Evolutionary conservation across 495 filamentous ascomycete species (phyloP), one percentile per base, ranked within the genome.

Genomic region (Podospora pseudoanserina): DNA sequence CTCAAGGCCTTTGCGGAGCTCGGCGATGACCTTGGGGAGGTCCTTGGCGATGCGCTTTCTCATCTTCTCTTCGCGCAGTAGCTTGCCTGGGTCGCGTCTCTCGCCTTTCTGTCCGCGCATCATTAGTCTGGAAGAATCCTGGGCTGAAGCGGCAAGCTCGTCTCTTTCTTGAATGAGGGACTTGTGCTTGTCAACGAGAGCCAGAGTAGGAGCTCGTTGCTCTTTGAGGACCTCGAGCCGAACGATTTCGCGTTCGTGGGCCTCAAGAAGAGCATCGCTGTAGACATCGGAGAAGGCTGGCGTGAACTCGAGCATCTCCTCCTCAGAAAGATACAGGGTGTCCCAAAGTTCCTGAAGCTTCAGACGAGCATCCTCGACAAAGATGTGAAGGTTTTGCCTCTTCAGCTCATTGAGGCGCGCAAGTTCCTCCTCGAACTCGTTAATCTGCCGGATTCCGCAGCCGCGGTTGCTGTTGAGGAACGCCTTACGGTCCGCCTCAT

Each of bases 11-110:
- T 89, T 96, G 68, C 86, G 88, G 56, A 99, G 82, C 11, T 98
- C 93, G 0, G 84, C 83, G 64, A 93, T 91, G 18, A 99, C 83
- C 78, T 95, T 98, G 5, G 95, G 95, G 57, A 99, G 83, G 70
- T 99, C 95, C 79, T 97, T 97, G 18, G 92, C 84, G 67, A 98
- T 96, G 28, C 93, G 84, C 85, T 98, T 99, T 55, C 95, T 87
- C 92, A 97, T 95, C 84, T 97, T 98, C 81, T 99, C 95, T 75
- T 99, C 95, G 27, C 95, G 86, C 32, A 99, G 81, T n/a, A 99
- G 83, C 77, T 96, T 92, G 30, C 92, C 93, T 0, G 95, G 95
- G 77, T 99, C 95, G 72, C 95, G 90, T 73, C 87, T 89, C 77
- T 97, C 93, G 62, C 93, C 91, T 79, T 94, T 97, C 65, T 89